Percentiles rank a stretch among this genome's conserved stretches.
These are phyloP conservation scores for Ogataea methylovora DNA, from an alignment of 805 yeast species.

Conservation along the genomic window DNA sequence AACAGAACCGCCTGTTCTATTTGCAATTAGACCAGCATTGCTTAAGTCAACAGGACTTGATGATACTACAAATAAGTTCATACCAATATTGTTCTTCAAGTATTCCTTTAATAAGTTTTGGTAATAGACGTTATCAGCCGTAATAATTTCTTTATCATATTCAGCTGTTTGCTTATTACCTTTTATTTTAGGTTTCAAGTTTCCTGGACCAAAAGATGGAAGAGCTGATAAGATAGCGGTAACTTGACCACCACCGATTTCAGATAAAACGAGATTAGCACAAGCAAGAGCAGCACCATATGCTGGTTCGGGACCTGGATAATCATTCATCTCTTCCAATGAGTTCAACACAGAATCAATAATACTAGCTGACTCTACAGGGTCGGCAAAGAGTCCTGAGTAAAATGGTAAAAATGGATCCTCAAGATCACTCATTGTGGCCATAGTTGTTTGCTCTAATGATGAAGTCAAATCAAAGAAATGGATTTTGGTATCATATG, in stretches of 20 bases:
- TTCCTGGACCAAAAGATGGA: constrained; percentile 81
- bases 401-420: constrained; percentile 79
- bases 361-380: constrained; percentile 52
- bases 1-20: constrained; percentile 64
- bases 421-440: constrained; percentile 60
- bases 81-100: constrained; percentile 53
- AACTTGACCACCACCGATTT: constrained; percentile 80
- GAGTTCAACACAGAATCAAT: constrained; percentile 63
- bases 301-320: constrained; percentile 50
- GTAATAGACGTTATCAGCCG: constrained; percentile 58
- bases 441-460: constrained; percentile 48
- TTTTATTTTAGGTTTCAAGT: constrained; percentile 37
- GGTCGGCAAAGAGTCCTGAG: constrained; percentile 74
- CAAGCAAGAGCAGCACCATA: constrained; percentile 74
- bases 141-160: constrained; percentile 39
- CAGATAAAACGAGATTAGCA: constrained; percentile 53
- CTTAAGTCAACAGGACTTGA: constrained; percentile 60
- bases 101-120: constrained; percentile 50
- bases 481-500: constrained; percentile 66
- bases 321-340: constrained; percentile 41
- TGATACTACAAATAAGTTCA: constrained; percentile 70
- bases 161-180: constrained; percentile 30
- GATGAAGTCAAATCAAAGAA: constrained; percentile 61
- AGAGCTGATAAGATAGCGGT: constrained; percentile 56
- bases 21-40: constrained; percentile 57